Conservation (phyloP, 495 filamentous ascomycete genomes). For the Penicillium samsonianum region DNA sequence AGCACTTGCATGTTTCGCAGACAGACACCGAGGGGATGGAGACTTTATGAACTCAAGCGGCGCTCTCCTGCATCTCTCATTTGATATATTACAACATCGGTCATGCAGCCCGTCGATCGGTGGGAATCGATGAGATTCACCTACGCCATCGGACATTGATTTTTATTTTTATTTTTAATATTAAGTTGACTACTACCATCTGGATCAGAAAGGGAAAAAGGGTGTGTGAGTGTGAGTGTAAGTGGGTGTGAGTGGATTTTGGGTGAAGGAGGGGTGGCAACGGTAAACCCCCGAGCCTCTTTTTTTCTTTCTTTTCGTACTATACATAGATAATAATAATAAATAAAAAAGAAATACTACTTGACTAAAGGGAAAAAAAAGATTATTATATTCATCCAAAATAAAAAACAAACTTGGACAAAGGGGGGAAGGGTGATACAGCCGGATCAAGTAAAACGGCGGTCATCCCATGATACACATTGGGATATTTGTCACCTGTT, state of each 20-base stretch:
- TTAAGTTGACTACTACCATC: slow-evolving; percentile 10
- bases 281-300: slow-evolving; percentile 27
- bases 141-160: slow-evolving; percentile 21
- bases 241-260: slow-evolving; percentile 7
- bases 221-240: slow-evolving; percentile 6
- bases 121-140: slow-evolving; percentile 37
- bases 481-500: slow-evolving; percentile 45
- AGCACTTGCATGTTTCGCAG: slow-evolving; percentile 35
- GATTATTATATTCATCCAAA: slow-evolving; percentile 8
- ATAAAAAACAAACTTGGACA: slow-evolving; percentile 24
- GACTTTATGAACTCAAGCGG: slow-evolving; percentile 43
- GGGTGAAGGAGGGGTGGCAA: slow-evolving; percentile 27
- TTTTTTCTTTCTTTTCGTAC: slow-evolving; percentile 3
- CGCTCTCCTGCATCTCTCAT: slow-evolving; percentile 52
- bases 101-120: slow-evolving; percentile 53
- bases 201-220: slow-evolving; percentile 4
- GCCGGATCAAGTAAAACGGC: slow-evolving; percentile 29
- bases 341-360: neutral
- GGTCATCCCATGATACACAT: slow-evolving; percentile 32
- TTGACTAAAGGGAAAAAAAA: slow-evolving; percentile 6
- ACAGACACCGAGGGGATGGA: slow-evolving; percentile 32
- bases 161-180: slow-evolving; percentile 12
- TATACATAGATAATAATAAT: slow-evolving; percentile 13
- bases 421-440: slow-evolving; percentile 38
- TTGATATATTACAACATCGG: slow-evolving; percentile 53